Evolutionary conservation across 1,284 basidiomycete species (phyloP), one percentile per base, ranked within the genome.

Genomic region (Apiotrichum porosum): DNA sequence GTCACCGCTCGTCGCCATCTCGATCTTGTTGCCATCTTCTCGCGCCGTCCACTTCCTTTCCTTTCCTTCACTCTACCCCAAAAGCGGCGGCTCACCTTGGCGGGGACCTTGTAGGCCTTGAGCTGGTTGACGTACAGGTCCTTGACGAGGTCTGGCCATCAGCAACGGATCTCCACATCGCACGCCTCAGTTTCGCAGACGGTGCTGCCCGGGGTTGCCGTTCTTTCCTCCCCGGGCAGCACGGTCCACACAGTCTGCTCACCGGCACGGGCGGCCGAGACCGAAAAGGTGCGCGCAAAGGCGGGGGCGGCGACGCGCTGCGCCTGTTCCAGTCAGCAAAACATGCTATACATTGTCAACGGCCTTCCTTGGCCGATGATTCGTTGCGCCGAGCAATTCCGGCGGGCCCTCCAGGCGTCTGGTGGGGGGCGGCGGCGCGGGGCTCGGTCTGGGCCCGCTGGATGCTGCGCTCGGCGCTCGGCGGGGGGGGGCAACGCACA

Each of bases 121-220:
- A 97, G 80, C 78, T 94, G 86, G 68, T 80, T 83, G 62, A 97
- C 66, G 77, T 97, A 97, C 49, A 94, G 73, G 61, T 95, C 90
- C 81, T 94, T 88, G 50, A 97, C 80, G 65, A 94, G 78, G 78
- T 95, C 92, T 94, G 66, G 9, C 26, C 6, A 28, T 42, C 31
- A 44, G 51, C 40, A 19, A 31, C 12, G 4, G 32, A 13, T 24
- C 3, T n/a, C n/a, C n/a, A n/a, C n/a, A n/a, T n/a, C n/a, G n/a
- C n/a, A n/a, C n/a, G n/a, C n/a, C n/a, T n/a, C n/a, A n/a, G n/a
- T n/a, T n/a, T n/a, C n/a, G n/a, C n/a, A n/a, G n/a, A n/a, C n/a
- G n/a, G n/a, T n/a, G n/a, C n/a, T n/a, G n/a, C n/a, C n/a, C n/a
- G n/a, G n/a, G n/a, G n/a, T n/a, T n/a, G n/a, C n/a, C n/a, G n/a